A percentile compares a stretch with the other conserved stretches of the same genome.
Conservation (phyloP, 805 yeast species). For the Komagataella ulmi region DNA sequence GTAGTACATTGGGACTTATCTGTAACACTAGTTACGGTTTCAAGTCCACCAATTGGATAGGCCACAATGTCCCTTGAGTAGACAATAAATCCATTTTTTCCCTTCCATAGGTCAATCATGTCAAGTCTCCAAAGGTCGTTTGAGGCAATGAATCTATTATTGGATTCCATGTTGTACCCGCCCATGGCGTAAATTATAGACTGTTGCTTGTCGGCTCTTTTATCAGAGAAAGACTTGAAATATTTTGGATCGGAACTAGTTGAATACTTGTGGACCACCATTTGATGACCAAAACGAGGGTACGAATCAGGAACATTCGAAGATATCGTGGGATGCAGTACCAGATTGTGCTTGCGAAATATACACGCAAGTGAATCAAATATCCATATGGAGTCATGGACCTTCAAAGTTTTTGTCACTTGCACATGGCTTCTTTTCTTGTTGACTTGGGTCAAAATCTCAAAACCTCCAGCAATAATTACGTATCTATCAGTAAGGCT, state of each 20-base stretch:
- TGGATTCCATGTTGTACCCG: constrained; percentile 24
- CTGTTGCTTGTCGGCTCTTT: background rate
- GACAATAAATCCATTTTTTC: constrained; percentile 15
- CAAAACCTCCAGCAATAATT: background rate
- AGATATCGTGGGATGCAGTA: constrained; percentile 16
- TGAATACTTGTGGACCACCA: constrained; percentile 3
- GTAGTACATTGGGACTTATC: background rate
- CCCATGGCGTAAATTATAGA: constrained; percentile 27
- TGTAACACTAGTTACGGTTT: constrained; percentile 1
- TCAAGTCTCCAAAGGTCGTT: constrained; percentile 29
- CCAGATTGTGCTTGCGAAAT: constrained; percentile 6
- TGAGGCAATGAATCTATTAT: constrained; percentile 15
- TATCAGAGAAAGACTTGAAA: background rate
- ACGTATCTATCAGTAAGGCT: background rate
- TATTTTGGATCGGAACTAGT: background rate
- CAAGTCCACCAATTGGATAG: constrained; percentile 13
- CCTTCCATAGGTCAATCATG: constrained; percentile 20
- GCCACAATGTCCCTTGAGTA: constrained; percentile 3
- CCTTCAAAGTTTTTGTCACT: background rate
- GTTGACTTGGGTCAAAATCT: background rate
- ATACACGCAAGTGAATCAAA: constrained; percentile 13
- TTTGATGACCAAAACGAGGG: constrained; percentile 19
- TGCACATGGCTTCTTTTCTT: background rate
- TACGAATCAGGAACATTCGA: constrained; percentile 13
- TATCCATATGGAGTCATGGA: background rate